These are phyloP conservation scores for Paraphaeosphaeria minitans DNA, from an alignment of 2,329 filamentous ascomycete genomes.

Conservation along the genomic window DNA sequence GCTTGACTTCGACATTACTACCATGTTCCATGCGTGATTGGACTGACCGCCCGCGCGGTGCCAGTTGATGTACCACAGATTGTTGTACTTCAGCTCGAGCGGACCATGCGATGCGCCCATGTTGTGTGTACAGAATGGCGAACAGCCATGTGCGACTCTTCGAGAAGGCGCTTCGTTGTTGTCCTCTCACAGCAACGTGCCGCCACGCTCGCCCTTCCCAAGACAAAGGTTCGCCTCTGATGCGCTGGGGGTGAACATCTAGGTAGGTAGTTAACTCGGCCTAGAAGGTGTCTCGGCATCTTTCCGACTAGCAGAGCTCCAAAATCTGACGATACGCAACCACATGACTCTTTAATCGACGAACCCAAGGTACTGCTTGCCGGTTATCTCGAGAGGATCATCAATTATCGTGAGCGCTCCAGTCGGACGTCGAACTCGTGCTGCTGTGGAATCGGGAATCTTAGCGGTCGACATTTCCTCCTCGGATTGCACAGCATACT, in stretches of 20 bases:
- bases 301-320: neutral
- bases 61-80: neutral
- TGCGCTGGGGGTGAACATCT: no score
- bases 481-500: constrained; percentile 5
- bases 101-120: neutral
- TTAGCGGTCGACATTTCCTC: neutral
- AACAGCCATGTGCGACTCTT: neutral
- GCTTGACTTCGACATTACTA: neutral
- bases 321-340: neutral
- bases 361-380: neutral
- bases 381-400: neutral
- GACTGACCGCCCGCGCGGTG: neutral
- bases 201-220: neutral
- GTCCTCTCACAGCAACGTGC: constrained; percentile 7
- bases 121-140: neutral
- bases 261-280: neutral
- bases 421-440: neutral
- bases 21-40: neutral
- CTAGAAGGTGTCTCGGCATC: neutral
- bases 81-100: constrained; percentile 1
- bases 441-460: constrained; percentile 8
- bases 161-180: constrained; percentile 1
- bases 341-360: neutral
- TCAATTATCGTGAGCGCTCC: neutral
- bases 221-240: neutral